Base-by-base conservation (phyloP, 2,329 filamentous ascomycete species). In the Cladosporium phlei region DNA sequence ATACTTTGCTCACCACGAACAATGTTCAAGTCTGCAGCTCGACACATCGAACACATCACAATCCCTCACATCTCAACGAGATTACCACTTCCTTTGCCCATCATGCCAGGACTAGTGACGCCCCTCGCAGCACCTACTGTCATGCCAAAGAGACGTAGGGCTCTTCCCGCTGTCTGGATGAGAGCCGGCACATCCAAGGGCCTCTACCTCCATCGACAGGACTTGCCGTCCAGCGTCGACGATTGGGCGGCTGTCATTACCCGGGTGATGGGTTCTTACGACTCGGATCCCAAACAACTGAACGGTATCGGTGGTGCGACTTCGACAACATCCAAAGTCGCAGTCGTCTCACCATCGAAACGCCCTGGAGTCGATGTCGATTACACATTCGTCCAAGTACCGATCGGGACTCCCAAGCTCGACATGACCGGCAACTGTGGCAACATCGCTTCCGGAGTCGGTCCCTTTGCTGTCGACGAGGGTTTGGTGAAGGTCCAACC, bases 141-240 rank as follows among this genome's bases (percentile, higher is more conserved):
- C 25, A 10, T 35, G 52, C 33, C 34, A 2, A 49, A 38, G n/a
- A 43, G 27, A 28, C 28, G 50, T 17, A 50, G 43, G 22, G 39
- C 47, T 22, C 49, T 68, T 4, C 64, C 62, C 1, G 64, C 65
- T 9, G 64, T 66, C n/a, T 60, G 64, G 46, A 67, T 68, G 66
- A 55, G 66, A 43, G 63, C 65, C 17, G 65, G 65, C 22, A 68
- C 66, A 6, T 67, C 65, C 3, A 69, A 68, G 44, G 67, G 67
- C 3, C 61, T 69, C 2, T 70, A 68, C 49, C 54, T 69, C 7
- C 65, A 69, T 19, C 52, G 55, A 19, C 58, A 63, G 38, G 51
- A 66, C 33, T 59, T 67, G 5, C 64, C 63, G 2, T 22, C 32
- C 2, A 55, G 57, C 5, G 38, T 50, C 16, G 42, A 57, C 11